Conservation (phyloP, 257 asterid species). For the Solanum rostratum region DNA sequence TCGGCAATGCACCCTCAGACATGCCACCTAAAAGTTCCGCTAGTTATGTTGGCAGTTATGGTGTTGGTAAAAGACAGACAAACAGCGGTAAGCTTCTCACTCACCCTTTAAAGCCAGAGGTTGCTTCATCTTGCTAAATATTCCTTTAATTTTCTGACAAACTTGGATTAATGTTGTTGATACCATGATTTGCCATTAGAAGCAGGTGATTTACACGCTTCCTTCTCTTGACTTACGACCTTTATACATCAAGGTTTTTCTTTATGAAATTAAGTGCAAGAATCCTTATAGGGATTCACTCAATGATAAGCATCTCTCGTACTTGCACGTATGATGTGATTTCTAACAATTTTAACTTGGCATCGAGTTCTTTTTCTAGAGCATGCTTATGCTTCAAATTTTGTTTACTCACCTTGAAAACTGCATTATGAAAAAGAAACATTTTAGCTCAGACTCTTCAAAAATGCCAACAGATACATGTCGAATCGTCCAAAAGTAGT, state of each 20-base stretch:
- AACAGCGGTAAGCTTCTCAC: constrained; percentile 8
- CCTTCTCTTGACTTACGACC: neutral
- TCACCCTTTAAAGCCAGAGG: neutral
- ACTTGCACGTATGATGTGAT: neutral
- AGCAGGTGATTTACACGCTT: neutral
- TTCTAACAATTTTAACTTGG: neutral
- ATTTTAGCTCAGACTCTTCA: neutral
- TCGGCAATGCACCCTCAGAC: constrained; percentile 5
- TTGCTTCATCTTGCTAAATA: neutral
- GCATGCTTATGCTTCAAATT: neutral
- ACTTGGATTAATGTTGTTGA: neutral
- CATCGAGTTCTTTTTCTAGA: neutral
- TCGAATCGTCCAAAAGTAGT: neutral
- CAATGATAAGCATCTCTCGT: neutral
- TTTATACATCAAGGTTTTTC: neutral
- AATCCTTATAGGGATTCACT: neutral
- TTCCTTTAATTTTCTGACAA: neutral
- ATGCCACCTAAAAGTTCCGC: constrained; percentile 9
- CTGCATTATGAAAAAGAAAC: neutral
- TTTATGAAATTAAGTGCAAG: neutral
- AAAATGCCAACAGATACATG: neutral
- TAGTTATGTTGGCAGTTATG: constrained; percentile 13
- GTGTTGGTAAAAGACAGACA: constrained; percentile 10
- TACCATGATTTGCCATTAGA: neutral
- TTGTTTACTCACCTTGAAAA: neutral